Evolutionary conservation across 208 protist genomes (phyloP).

Genomic region (Acanthamoeba healyi): DNA sequence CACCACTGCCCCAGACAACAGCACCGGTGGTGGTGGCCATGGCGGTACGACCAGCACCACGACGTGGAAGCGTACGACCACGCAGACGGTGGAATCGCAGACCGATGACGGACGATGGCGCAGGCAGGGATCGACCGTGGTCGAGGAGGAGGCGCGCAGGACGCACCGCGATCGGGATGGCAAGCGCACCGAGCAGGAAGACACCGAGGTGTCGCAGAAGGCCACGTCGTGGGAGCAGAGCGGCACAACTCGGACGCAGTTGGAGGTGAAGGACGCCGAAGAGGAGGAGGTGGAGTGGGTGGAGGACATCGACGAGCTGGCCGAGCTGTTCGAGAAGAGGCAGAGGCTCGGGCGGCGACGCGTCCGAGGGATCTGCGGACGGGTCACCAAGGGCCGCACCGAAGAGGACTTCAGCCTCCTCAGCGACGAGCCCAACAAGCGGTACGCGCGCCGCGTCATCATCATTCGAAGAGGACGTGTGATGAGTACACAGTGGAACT

Average conservation of each 20-base stretch:
- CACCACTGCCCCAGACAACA: neutral
- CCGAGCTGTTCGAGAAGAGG: constrained; percentile 16
- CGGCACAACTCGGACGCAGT: neutral
- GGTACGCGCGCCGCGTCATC: neutral
- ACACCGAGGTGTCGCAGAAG: neutral
- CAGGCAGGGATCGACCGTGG: neutral
- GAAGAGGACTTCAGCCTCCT: constrained; percentile 27
- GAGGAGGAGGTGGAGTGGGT: neutral
- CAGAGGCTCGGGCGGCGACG: neutral
- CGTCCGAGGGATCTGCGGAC: constrained; percentile 28
- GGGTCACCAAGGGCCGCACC: constrained; percentile 54
- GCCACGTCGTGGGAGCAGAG: neutral
- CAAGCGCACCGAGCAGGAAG: no score
- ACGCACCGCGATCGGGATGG: neutral
- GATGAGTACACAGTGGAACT: no score
- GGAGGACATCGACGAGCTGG: neutral
- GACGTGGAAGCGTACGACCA: neutral
- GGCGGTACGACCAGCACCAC: neutral
- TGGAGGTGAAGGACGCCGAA: neutral
- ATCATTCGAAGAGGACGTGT: no score
- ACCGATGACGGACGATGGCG: neutral
- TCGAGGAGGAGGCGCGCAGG: neutral
- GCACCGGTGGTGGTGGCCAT: neutral
- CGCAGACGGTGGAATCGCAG: neutral
- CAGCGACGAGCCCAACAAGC: constrained; percentile 35